Conservation (phyloP, 495 filamentous ascomycete species). For the Pyronema domesticum region DNA sequence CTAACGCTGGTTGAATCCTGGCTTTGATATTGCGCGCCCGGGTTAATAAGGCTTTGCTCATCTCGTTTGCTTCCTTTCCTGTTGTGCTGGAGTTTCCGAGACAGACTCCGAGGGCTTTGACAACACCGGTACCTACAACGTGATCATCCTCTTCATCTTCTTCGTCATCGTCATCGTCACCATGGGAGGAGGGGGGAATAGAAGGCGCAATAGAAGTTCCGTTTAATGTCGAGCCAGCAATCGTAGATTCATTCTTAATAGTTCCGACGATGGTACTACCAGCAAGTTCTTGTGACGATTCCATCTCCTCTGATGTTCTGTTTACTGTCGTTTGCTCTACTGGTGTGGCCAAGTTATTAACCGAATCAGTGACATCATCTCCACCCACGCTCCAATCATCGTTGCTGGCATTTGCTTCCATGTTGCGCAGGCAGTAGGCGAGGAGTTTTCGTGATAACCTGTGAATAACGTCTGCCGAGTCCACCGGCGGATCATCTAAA, state of each 20-base stretch:
- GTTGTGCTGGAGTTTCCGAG: constrained; percentile 41
- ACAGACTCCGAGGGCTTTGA: constrained; percentile 69
- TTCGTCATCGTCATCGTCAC: constrained; percentile 46
- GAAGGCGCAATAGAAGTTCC: no score
- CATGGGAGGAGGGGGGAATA: no score
- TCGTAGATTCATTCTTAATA: no score
- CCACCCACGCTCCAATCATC: constrained; percentile 18
- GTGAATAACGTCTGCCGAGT: constrained; percentile 75
- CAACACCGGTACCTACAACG: constrained; percentile 85
- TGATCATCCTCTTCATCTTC: constrained; percentile 88
- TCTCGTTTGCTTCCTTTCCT: constrained; percentile 48
- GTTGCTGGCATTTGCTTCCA: constrained; percentile 36
- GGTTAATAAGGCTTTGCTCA: constrained; percentile 72
- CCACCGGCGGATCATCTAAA: constrained; percentile 64
- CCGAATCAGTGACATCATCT: constrained; percentile 16
- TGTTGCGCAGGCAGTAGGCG: constrained; percentile 79
- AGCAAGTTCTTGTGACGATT: constrained; percentile 29
- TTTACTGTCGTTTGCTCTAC: not conserved
- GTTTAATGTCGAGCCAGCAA: no score
- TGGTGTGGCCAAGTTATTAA: not conserved
- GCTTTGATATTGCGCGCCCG: constrained; percentile 75
- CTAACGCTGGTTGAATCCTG: constrained; percentile 67
- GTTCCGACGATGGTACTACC: no score
- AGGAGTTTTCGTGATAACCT: constrained; percentile 84
- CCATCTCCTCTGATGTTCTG: constrained; percentile 28